Evolutionary conservation across 139 green algal genomes (phyloP), one percentile per base, ranked within the genome.

Genomic region (Chlorella sp.): DNA sequence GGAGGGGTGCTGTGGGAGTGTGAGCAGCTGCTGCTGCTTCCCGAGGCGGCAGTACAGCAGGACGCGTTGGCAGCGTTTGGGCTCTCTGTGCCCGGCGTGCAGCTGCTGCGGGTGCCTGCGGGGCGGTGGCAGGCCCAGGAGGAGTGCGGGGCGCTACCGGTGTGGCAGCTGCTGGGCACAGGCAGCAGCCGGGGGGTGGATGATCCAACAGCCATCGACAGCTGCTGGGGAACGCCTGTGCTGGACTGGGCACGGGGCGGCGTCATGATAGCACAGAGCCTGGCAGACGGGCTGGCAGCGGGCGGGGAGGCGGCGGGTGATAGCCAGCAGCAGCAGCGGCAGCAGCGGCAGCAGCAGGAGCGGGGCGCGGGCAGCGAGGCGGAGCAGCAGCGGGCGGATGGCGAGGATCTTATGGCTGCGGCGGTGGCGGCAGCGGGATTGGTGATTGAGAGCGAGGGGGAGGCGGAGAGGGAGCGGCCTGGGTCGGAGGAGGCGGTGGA

Each of bases 101-200:
- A 39, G 84, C 84, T 88, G 84, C 64, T 48, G 68, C 39, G 32
- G 39, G 68, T 81, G 84, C 84, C 84, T 3, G 66, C 66, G 0
- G 42, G 28, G 26, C 64, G 84, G 18, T 88, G 84, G 84, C 34
- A 15, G 9, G 84, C 84, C 1, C 84, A 80, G 40, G 66, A 88
- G 68, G 84, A 88, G 21, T 88, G 84, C 32, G 68, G 66, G 18
- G 42, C 39, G 37, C 16, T 88, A 68, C 84, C 84, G 0, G 68
- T 88, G 84, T 88, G 84, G 84, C 84, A 88, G 84, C 84, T 88
- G 66, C 84, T 88, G 30, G 68, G 84, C 39, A 80, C 66, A 0
- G 68, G 68, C 68, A 61, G 64, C 37, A 75, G 39, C 42, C 42
- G 66, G 11, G 34, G 34, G 0, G 39, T 81, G 37, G 84, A 88